Conservation (phyloP, 1,284 basidiomycete genomes). For the Nidula niveotomentosa region DNA sequence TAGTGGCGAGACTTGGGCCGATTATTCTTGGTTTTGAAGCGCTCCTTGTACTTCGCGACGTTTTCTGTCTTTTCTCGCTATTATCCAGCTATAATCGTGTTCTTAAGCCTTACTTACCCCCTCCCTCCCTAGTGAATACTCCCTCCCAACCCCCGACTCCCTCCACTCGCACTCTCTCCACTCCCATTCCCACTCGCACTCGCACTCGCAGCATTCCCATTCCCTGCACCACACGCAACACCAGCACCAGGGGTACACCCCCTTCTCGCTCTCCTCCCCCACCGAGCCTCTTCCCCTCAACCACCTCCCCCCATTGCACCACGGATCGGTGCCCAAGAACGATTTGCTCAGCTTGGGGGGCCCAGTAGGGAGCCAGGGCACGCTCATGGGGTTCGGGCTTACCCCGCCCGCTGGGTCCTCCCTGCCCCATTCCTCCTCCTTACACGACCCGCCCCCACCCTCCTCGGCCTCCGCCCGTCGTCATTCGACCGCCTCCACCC, state of each 20-base stretch:
- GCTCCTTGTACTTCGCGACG: too few species aligned
- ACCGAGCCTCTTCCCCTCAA: conserved; percentile 6
- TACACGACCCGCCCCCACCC: conserved; percentile 10
- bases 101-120: conserved; percentile 8
- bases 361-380: neutral
- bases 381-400: too few species aligned
- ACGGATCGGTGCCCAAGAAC: neutral
- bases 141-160: conserved; percentile 39
- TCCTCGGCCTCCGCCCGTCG: too few species aligned
- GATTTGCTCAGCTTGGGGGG: neutral
- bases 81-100: neutral
- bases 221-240: conserved; percentile 13
- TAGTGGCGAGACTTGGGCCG: too few species aligned
- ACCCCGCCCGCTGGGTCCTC: neutral
- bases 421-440: conserved; percentile 12
- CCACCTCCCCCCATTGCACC: conserved; percentile 10
- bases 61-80: too few species aligned
- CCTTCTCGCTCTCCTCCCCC: conserved; percentile 26
- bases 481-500: too few species aligned
- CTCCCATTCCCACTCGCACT: conserved; percentile 16
- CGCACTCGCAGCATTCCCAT: conserved; percentile 14
- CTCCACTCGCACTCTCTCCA: conserved; percentile 23
- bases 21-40: too few species aligned
- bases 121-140: conserved; percentile 30
- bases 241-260: conserved; percentile 24